Evolutionary conservation across 495 filamentous ascomycete genomes (phyloP), one percentile per base, ranked within the genome.

Genomic region (Letharia columbiana): DNA sequence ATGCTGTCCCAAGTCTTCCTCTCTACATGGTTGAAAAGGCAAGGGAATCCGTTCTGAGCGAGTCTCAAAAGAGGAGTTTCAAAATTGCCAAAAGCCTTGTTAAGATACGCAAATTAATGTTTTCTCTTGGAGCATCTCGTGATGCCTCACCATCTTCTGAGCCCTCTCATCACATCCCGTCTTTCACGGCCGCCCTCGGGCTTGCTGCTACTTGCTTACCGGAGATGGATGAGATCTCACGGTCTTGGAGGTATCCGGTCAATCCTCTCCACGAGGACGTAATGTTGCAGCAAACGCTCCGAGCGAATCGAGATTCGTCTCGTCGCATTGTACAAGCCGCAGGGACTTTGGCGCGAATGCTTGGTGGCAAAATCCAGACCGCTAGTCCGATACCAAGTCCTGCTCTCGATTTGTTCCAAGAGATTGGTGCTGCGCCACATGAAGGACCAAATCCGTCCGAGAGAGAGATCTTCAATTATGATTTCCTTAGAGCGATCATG

Each of bases 301-400:
- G 86, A 23, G 75, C 74, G 12, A 78, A 85, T 61, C 83, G 88
- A 35, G 79, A 84, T 49, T 76, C 81, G 23, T 75, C 81, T n/a
- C 82, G 85, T 70, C 76, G 84, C 54, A 90, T 90, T 72, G 80
- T 89, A 8, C 87, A 89, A 74, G 87, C 86, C n/a, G 78, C 84
- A 35, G 88, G 87, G 37, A 83, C 83, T 12, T 71, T 90, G 28
- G 76, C 84, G 20, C 74, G 79, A 35, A 77, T 81, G 10, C 73
- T 90, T 20, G 84, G 83, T 60, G 82, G 81, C 12, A 74, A 73
- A 60, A 63, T 81, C 0, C 75, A 76, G 33, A 77, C 72, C 15
- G 72, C 73, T 20, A 75, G 75, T 42, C 47, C 66, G 57, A 60
- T 64, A 20, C 71, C 73, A 47, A 73, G 69, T 70, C 71, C 69